Evolutionary conservation across 495 filamentous ascomycete species (phyloP), one percentile per base, ranked within the genome.

Genomic region (Penicillium malachiteum): DNA sequence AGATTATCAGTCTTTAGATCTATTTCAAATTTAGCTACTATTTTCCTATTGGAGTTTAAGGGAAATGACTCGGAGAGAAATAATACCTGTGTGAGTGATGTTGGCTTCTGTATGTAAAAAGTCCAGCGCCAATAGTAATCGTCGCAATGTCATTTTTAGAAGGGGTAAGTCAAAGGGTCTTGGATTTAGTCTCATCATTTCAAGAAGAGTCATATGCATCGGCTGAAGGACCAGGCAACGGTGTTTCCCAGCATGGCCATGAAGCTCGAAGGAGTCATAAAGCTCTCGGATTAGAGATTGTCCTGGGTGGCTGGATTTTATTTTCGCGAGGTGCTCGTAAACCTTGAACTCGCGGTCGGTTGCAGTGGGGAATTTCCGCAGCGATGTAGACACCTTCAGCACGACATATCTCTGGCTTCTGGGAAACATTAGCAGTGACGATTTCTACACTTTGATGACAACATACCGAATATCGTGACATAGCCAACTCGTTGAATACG

Each of bases 401-500:
- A 63, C 57, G 37, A 5, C 38, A 42, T 65, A 61, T 6, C 56
- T 55, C 11, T 62, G 38, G 12, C 26, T 53, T 16, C 59, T 65
- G 41, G 45, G 7, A 45, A 17, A 52, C 14, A 45, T 60, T 50
- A 66, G 43, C 16, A 38, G 21, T 26, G 2, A 26, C 2, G 1
- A 26, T 26, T 26, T 26, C 21, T 26, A 26, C 2, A 26, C 21
- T 4, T 26, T 3, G 10, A 40, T 54, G 39, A 49, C 2, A 10
- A 66, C 72, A 56, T 61, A 71, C 71, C 63, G 63, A 50, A 82
- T 62, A 66, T 83, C 79, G 31, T 70, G 72, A 42, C 71, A 76
- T 33, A 84, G 69, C 80, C 79, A 83, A 11, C 72, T 76, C 6
- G 80, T 84, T 18, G 81, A 84, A 42, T 68, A 72, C 7, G 76